A percentile compares a stretch with the other conserved stretches of the same genome.
phyloP scores from a whole-genome alignment of 2,329 filamentous ascomycete genomes.

The Apiospora phragmitis region DNA sequence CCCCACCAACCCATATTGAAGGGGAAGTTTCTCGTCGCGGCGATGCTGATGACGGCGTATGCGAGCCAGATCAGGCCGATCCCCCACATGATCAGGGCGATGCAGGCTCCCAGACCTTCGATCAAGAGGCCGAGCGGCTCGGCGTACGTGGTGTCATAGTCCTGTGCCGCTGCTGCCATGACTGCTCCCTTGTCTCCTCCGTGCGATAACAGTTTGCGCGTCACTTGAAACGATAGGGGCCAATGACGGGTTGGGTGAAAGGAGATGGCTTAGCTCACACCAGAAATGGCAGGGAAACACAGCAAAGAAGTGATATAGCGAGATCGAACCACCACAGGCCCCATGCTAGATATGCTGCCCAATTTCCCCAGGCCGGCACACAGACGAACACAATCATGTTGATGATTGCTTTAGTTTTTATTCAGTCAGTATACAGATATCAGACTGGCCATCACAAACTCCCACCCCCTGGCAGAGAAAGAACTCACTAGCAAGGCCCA shows the following conservation, averaged over 20 bases:
- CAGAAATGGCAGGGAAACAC: conserved; percentile 50
- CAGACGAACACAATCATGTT: conserved; percentile 61
- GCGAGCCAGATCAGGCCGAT: conserved; percentile 35
- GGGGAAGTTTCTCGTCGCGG: conserved; percentile 34
- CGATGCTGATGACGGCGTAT: conserved; percentile 32
- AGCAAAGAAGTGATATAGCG: conserved; percentile 31
- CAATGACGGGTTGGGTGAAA: not conserved
- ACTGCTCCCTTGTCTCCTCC: not conserved
- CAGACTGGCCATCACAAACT: conserved; percentile 24
- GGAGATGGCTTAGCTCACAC: not conserved
- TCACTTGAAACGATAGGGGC: conserved; percentile 27
- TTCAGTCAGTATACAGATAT: not conserved
- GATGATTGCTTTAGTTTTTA: conserved; percentile 43
- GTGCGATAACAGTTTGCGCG: conserved; percentile 30
- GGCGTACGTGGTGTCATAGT: conserved; percentile 38
- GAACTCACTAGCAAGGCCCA: conserved; percentile 54
- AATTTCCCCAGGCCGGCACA: conserved; percentile 54
- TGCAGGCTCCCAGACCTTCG: conserved; percentile 51
- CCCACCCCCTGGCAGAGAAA: conserved; percentile 10
- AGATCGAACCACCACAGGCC: conserved; percentile 55
- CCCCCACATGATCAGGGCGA: conserved; percentile 35
- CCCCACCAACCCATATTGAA: conserved; percentile 43
- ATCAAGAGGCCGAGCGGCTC: conserved; percentile 36
- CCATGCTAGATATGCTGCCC: conserved; percentile 51
- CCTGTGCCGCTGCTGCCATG: conserved; percentile 20